Evolutionary conservation across 768 basidiomycete genomes (phyloP), one percentile per base, ranked within the genome.

Genomic region (Ephemerocybe angulata): DNA sequence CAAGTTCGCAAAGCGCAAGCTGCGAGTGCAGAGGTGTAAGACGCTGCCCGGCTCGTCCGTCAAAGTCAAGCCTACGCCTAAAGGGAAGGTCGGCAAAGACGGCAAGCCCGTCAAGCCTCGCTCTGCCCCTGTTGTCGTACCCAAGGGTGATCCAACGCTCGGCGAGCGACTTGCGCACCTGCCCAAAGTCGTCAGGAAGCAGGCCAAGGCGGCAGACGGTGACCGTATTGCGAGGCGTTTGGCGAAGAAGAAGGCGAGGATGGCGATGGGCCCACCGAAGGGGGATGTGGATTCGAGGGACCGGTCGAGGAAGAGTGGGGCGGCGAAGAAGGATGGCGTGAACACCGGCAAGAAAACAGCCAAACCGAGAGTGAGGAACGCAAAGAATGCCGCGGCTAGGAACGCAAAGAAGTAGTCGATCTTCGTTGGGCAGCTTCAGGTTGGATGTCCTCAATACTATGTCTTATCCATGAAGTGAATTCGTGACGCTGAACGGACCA

Each of bases 1-100:
- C 67, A 93, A 89, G 66, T 93, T 98, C 65, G 92, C 91, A 17
- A 97, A 96, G 68, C 90, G 93, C 60, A 93, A 87, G 63, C 77
- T 98, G 3, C 87, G 96, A 21, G 84, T 98, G 3, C 90, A 98
- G 65, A 83, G 90, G 33, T 98, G 93, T 75, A 96, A 93, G 68
- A 85, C 83, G n/a, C 49, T 83, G 22, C 73, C 81, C 19, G 75
- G 81, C 21, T 64, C 57, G 1, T 53, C 57, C 22, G 31, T 60
- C 58, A 58, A 68, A 60, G 50, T 66, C 40, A 68, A 65, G 57
- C 50, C 55, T 27, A 46, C 53, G 27, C 62, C 38, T 50, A 52
- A 50, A 31, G 46, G 31, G 48, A 46, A 41, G 12, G 35, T 50
- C 35, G 42, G 22, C 10, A 52, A 46, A 42, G 38, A 58, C 17